A percentile compares a stretch with the other conserved stretches of the same genome.
phyloP scores from a whole-genome alignment of 2,329 filamentous ascomycete species.

The Diaporthe sp. region DNA sequence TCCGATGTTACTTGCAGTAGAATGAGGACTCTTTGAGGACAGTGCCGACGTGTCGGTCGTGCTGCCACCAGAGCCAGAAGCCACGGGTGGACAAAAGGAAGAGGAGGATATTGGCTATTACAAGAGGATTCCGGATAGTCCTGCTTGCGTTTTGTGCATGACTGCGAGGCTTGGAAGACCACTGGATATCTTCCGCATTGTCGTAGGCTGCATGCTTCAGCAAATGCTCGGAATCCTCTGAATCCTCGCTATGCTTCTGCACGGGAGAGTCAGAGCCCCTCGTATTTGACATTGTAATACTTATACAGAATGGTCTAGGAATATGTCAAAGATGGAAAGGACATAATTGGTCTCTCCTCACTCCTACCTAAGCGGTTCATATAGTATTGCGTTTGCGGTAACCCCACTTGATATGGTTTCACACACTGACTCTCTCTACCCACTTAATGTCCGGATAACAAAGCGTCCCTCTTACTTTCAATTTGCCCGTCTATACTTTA shows the following conservation, averaged over 20 bases:
- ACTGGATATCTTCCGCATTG: not conserved
- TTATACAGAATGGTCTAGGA: not conserved
- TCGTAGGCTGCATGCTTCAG: not conserved
- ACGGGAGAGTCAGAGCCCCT: not conserved
- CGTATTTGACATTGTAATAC: not conserved
- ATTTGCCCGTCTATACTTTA: not conserved
- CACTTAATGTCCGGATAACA: not conserved
- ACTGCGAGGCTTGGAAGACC: not conserved
- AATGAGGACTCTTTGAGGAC: not conserved
- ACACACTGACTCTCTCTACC: not conserved
- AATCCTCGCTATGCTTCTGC: not conserved
- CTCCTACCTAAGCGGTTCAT: not conserved
- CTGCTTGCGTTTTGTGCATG: not conserved
- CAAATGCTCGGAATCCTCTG: not conserved
- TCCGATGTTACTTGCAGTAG: not conserved
- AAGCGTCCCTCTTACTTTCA: not conserved
- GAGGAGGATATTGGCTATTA: not conserved
- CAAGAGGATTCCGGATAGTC: not conserved
- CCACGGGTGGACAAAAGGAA: not conserved
- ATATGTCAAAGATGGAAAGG: accelerated
- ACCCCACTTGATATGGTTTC: not conserved
- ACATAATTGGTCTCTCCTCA: not conserved
- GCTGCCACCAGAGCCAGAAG: not conserved
- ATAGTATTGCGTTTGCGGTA: not conserved
- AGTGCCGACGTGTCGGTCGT: not conserved